Evolutionary conservation across 768 basidiomycete species (phyloP).

Genomic region (Leccinum uliginosum): DNA sequence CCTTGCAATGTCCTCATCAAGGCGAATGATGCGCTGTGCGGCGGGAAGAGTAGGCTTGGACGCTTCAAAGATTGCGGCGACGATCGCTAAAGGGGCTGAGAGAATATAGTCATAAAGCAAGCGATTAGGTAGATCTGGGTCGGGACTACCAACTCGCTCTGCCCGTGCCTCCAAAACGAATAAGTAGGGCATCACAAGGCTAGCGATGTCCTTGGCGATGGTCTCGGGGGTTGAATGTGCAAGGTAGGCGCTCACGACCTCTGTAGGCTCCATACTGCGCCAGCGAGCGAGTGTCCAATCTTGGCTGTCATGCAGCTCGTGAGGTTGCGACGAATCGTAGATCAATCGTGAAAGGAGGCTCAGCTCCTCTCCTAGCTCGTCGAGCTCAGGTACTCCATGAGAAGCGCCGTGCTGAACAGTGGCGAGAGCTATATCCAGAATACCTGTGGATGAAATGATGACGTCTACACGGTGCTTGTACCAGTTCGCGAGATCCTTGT

Average conservation of each 20-base stretch:
- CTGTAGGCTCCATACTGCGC: conserved; percentile 59
- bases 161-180: conserved; percentile 86
- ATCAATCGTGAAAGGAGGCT: conserved; percentile 81
- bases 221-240: conserved; percentile 61
- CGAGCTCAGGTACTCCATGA: conserved; percentile 70
- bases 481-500: conserved; percentile 58
- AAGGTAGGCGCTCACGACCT: conserved; percentile 74
- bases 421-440: conserved; percentile 74
- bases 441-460: conserved; percentile 63
- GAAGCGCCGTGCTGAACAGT: conserved; percentile 85
- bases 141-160: conserved; percentile 73
- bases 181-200: conserved; percentile 87
- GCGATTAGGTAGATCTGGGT: conserved; percentile 59
- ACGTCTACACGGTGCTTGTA: conserved; percentile 62
- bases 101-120: conserved; percentile 72
- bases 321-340: conserved; percentile 65
- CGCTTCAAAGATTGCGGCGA: conserved; percentile 77
- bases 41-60: conserved; percentile 84
- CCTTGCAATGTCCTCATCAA: conserved; percentile 80
- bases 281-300: conserved; percentile 79
- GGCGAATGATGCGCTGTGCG: conserved; percentile 67
- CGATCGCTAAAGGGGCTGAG: conserved; percentile 58
- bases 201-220: conserved; percentile 62
- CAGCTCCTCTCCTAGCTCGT: conserved; percentile 88
- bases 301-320: conserved; percentile 38